Percentiles rank a stretch among this genome's conserved stretches.
Conservation (phyloP, 2,329 filamentous ascomycete species). For the Stagonosporopsis cucurbitacearum region DNA sequence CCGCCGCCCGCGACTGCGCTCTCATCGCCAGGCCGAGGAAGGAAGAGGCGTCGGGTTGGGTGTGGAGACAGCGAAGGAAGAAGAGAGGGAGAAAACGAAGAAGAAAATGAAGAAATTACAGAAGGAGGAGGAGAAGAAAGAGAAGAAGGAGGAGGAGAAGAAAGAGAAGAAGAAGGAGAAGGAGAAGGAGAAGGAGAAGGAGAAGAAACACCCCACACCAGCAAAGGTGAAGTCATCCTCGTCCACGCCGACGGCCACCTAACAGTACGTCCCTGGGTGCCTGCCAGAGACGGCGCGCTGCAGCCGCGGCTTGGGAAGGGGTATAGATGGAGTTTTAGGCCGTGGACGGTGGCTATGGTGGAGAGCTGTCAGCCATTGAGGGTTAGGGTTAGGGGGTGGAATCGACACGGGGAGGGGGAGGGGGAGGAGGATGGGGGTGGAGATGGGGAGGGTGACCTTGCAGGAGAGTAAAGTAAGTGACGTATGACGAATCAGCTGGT, state of each 20-base stretch:
- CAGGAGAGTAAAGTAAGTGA: no score
- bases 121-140: no score
- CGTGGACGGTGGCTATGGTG: conserved; percentile 41
- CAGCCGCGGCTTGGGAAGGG: neutral
- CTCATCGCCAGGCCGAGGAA: no score
- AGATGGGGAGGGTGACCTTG: neutral
- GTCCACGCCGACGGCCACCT: conserved; percentile 29
- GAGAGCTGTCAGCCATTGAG: conserved; percentile 25
- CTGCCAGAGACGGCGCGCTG: neutral
- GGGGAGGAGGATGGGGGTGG: conserved; percentile 13
- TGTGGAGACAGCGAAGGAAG: no score
- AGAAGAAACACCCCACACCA: no score
- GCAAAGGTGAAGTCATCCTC: conserved; percentile 13
- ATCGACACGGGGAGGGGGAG: conserved; percentile 20
- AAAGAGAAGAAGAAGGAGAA: neutral
- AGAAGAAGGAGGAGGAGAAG: no score
- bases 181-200: no score
- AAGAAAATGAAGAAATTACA: no score
- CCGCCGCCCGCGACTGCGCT: no score
- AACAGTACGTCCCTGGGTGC: conserved; percentile 17
- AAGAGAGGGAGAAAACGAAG: no score
- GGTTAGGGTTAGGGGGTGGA: conserved; percentile 21
- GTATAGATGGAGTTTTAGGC: conserved; percentile 35
- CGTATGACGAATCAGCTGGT: no score
- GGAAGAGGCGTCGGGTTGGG: no score